Evolutionary conservation across 1,139 yeast species (phyloP), one percentile per base, ranked within the genome.

Genomic region (Blastobotrys apis): DNA sequence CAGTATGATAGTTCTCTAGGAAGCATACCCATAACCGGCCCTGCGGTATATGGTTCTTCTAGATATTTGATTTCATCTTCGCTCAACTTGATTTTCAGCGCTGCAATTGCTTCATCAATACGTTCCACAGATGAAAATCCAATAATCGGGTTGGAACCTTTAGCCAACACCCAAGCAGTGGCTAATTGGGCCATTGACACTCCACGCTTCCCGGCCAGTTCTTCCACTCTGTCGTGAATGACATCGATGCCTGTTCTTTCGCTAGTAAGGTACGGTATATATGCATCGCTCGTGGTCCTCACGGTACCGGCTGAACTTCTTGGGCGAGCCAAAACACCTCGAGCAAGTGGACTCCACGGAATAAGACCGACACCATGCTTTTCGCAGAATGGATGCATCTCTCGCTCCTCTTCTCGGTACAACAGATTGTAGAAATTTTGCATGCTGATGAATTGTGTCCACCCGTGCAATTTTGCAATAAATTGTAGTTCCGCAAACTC

Each of bases 361-460:
- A 73, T 68, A 27, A 75, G 44, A 0, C 77, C 78, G 26, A 75
- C 76, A 20, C 73, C 71, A 3, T 67, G 66, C 44, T 64, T 59
- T 5, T 75, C 61, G 55, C 80, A 75, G 62, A 65, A 78, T 22
- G 75, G 78, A 52, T 69, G 74, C 76, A 78, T 69, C 54, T 79
- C 84, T 30, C 75, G 63, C 56, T 79, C 84, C 44, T 79, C 83
- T 55, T 78, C 83, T 20, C 84, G 66, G 57, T 75, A 69, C 5
- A 78, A 45, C 52, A 78, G 64, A 57, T 76, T 78, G 60, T 77
- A 76, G 57, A 67, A 74, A 53, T 74, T 73, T 60, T 79, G 84
- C 81, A 78, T 77, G 43, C 77, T 69, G 49, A 78, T 66, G 52
- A 78, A 79, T 58, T 76, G 77, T 50, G 71, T 69, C 78, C 78